Conservation (phyloP, 495 filamentous ascomycete species). For the Daldinia childiae region DNA sequence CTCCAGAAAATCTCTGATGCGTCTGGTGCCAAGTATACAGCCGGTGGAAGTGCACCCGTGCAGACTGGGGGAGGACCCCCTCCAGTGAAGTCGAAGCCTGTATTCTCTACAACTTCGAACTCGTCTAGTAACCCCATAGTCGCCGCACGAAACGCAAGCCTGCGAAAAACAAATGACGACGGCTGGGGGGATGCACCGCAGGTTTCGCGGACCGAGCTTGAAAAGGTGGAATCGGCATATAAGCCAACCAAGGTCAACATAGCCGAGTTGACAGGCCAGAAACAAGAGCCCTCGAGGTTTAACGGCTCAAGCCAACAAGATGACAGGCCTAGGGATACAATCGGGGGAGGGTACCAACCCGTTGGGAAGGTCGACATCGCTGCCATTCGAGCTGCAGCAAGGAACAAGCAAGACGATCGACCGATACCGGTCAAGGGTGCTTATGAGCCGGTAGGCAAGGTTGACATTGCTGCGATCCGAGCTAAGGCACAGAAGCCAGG, state of each 20-base stretch:
- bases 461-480: slow-evolving; percentile 93
- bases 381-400: slow-evolving; percentile 81
- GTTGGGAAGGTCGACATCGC: slow-evolving; percentile 97
- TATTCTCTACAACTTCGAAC: slow-evolving; percentile 77
- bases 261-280: slow-evolving; percentile 73
- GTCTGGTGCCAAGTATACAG: slow-evolving; percentile 93
- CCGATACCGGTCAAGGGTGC: slow-evolving; percentile 86
- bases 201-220: slow-evolving; percentile 83
- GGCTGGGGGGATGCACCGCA: slow-evolving; percentile 94
- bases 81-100: slow-evolving; percentile 83
- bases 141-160: slow-evolving; percentile 58
- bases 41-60: slow-evolving; percentile 61
- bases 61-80: slow-evolving; percentile 68
- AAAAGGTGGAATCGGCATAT: slow-evolving; percentile 93
- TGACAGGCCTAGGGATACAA: slow-evolving; percentile 67
- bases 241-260: slow-evolving; percentile 95
- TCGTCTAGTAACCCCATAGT: slow-evolving; percentile 70
- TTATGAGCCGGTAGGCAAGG: slow-evolving; percentile 92
- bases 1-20: slow-evolving; percentile 95
- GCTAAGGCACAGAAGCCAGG: slow-evolving; percentile 76
- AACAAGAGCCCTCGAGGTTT: slow-evolving; percentile 68
- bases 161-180: slow-evolving; percentile 66
- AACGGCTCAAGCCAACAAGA: slow-evolving; percentile 50
- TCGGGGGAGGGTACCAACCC: slow-evolving; percentile 93
- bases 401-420: slow-evolving; percentile 74